Evolutionary conservation across 163 green algal genomes (phyloP).

Genomic region (Coccomyxa subellipsoidea): DNA sequence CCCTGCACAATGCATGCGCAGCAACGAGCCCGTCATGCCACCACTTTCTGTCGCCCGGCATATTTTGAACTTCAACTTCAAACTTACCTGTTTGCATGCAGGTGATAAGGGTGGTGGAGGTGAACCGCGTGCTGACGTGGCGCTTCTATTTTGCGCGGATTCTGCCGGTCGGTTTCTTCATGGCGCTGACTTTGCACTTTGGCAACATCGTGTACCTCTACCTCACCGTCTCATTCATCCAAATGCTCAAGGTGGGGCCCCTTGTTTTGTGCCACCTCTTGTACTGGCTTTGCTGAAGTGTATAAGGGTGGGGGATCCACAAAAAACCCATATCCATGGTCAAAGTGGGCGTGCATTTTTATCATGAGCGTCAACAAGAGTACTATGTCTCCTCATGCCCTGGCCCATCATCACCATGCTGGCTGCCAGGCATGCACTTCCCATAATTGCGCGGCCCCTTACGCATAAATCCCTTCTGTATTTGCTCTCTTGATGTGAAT

Average conservation of each 20-base stretch:
- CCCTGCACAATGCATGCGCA: too few species aligned
- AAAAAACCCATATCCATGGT: too few species aligned
- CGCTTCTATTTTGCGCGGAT: slow-evolving; percentile 58
- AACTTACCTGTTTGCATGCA: slow-evolving; percentile 6
- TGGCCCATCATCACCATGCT: neutral
- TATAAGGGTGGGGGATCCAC: too few species aligned
- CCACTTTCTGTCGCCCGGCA: too few species aligned
- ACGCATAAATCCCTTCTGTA: too few species aligned
- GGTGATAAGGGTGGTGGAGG: slow-evolving; percentile 55
- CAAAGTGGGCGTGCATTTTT: too few species aligned
- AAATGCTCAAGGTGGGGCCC: slow-evolving; percentile 52
- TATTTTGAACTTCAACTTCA: too few species aligned
- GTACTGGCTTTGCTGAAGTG: too few species aligned
- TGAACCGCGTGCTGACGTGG: slow-evolving; percentile 42
- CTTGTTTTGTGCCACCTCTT: neutral
- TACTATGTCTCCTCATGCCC: neutral
- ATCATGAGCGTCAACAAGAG: too few species aligned
- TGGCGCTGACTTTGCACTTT: slow-evolving; percentile 81
- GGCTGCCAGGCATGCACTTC: neutral
- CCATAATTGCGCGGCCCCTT: too few species aligned
- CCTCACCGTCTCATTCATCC: slow-evolving; percentile 78
- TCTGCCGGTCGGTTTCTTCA: slow-evolving; percentile 80
- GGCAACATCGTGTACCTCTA: slow-evolving; percentile 91
- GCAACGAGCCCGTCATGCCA: too few species aligned
- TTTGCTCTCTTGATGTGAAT: too few species aligned